phyloP scores from a whole-genome alignment of 371 early-diverging fungal species.

The Rhizopus arrhizus region DNA sequence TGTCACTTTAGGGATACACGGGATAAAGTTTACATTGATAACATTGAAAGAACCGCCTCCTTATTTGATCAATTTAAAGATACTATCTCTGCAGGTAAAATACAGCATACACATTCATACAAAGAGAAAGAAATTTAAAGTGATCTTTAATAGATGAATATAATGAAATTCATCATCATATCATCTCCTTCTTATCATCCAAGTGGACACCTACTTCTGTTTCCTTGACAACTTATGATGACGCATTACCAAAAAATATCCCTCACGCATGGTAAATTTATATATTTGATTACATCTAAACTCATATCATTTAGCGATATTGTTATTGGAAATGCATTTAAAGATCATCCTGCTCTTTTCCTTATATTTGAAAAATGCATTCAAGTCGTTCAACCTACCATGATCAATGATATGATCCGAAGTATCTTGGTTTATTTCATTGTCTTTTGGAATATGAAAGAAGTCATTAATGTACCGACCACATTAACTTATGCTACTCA shows the following conservation, averaged over 20 bases:
- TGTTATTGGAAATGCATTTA: constrained; percentile 46
- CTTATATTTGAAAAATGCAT: constrained; percentile 38
- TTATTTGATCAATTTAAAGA: constrained; percentile 32
- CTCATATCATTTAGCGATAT: constrained; percentile 33
- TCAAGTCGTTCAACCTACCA: background rate
- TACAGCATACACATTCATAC: background rate
- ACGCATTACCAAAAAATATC: constrained; percentile 41
- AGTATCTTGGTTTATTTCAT: constrained; percentile 50
- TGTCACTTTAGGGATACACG: constrained; percentile 25
- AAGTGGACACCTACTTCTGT: constrained; percentile 37
- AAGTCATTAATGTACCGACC: constrained; percentile 34
- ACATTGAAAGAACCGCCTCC: constrained; percentile 41
- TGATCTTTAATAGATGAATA: constrained; percentile 16
- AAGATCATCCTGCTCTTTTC: constrained; percentile 49
- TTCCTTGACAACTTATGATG: constrained; percentile 39
- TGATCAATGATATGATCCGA: constrained; percentile 32
- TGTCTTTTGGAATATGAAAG: constrained; percentile 52
- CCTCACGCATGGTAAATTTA: constrained; percentile 32
- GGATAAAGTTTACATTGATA: constrained; percentile 41
- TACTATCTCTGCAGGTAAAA: constrained; percentile 14
- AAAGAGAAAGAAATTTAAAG: background rate
- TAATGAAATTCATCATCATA: constrained; percentile 21
- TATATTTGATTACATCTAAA: background rate
- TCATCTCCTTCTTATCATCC: constrained; percentile 26
- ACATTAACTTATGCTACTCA: constrained; percentile 44